A percentile compares a stretch with the other conserved stretches of the same genome.
These are phyloP conservation scores for Coccomyxa sp. DNA, from an alignment of 139 green algal genomes.

Conservation along the genomic window DNA sequence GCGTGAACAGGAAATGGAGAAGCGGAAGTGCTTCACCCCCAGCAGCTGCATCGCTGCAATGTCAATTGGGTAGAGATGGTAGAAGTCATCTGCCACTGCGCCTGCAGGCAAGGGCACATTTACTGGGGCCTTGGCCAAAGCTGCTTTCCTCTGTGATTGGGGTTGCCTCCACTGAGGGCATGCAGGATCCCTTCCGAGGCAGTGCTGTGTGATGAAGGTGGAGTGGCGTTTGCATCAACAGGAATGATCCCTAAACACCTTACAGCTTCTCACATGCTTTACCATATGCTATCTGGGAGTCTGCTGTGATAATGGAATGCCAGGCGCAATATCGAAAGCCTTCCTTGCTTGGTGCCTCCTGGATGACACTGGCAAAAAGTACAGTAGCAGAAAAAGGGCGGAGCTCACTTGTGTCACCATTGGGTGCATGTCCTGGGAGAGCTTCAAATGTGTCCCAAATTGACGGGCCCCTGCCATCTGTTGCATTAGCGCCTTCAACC, in stretches of 20 bases:
- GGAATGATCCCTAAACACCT: too few species aligned
- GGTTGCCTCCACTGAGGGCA: neutral
- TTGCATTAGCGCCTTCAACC: constrained; percentile 28
- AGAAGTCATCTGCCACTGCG: constrained; percentile 32
- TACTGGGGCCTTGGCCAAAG: too few species aligned
- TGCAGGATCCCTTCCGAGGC: neutral
- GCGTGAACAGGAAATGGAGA: constrained; percentile 44
- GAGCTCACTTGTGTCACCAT: neutral
- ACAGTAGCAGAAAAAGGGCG: neutral
- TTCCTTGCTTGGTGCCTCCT: too few species aligned
- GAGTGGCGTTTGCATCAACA: too few species aligned
- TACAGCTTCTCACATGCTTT: neutral
- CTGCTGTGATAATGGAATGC: neutral
- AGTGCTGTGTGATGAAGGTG: too few species aligned
- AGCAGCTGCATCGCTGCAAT: constrained; percentile 36
- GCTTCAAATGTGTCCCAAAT: constrained; percentile 35
- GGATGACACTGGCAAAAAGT: too few species aligned
- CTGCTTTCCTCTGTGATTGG: neutral
- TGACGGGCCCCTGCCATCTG: constrained; percentile 21
- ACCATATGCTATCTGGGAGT: neutral
- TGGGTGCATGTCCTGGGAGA: neutral
- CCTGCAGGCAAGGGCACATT: neutral
- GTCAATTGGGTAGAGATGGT: constrained; percentile 33
- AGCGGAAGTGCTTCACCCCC: constrained; percentile 32
- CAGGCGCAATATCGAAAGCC: neutral